Evolutionary conservation across 2,329 filamentous ascomycete genomes (phyloP), one percentile per base, ranked within the genome.

Genomic region (Fusarium temperatum): DNA sequence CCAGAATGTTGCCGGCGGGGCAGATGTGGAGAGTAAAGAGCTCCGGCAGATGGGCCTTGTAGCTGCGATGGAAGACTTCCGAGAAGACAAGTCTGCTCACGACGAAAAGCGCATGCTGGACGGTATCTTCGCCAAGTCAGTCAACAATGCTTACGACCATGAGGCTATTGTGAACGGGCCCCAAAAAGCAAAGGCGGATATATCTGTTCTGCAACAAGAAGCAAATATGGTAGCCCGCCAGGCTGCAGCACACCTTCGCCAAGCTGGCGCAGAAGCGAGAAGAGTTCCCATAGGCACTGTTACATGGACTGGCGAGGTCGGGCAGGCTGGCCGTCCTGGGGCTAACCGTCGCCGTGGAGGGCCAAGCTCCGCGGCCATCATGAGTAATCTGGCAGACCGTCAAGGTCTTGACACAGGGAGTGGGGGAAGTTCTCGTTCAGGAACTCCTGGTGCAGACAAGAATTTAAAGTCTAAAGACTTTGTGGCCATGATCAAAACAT

Each of bases 81-180:
- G 88, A 44, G 88, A 88, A 32, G 87, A 88, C 38, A 82, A 85
- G 51, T 85, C 87, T 14, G 81, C 83, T 3, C 76, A 86, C 15
- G 88, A 91, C 47, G 93, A 96, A 80, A 91, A 91, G 61, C 93
- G 94, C 50, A 90, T 98, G 74, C 93, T 98, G 85, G 92, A 95
- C 72, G 93, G 93, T 58, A 94, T 99, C 62, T 98, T 98, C 80
- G 92, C 95, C 3, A 91, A 92, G 45, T 93, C 94, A 6, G 93
- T 98, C 3, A 95, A 97, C 78, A 95, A 93, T n/a, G 94, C 95
- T 0, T 89, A 98, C 50, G 94, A 98, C 77, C 96, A 99, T 80
- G 96, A 98, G 75, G 90, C 94, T 60, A 97, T 98, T 77, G 89
- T 98, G 77, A 93, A 92, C 75, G 93, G 93, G 44, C 92, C 91